Conservation (phyloP, 2,329 filamentous ascomycete species). For the Lasiodiplodia sp. region DNA sequence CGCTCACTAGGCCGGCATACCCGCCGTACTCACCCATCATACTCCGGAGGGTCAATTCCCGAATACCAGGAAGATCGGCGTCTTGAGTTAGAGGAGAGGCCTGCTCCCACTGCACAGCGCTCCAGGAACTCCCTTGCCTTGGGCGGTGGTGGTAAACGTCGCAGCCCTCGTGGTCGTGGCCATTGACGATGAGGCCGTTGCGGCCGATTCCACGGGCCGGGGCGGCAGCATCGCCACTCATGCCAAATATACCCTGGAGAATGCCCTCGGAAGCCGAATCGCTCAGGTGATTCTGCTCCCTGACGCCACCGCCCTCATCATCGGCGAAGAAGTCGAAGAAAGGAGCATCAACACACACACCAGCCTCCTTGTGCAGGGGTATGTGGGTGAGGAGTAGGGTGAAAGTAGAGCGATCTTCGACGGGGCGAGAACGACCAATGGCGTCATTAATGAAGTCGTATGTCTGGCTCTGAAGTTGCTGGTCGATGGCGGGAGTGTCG, state of each 20-base stretch:
- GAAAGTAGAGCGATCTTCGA: constrained; percentile 69
- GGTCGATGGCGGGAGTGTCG: constrained; percentile 77
- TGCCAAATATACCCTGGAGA: constrained; percentile 84
- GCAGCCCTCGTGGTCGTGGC: constrained; percentile 95
- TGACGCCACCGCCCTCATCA: constrained; percentile 72
- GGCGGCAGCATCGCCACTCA: constrained; percentile 68
- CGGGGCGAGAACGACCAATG: constrained; percentile 66
- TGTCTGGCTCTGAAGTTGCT: constrained; percentile 74
- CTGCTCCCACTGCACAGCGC: constrained; percentile 31
- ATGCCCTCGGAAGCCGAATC: constrained; percentile 71
- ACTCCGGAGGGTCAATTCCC: constrained; percentile 91
- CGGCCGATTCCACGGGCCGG: constrained; percentile 70
- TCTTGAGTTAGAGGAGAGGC: constrained; percentile 29
- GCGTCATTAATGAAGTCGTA: constrained; percentile 78
- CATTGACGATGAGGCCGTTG: constrained; percentile 82
- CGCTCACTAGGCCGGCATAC: constrained; percentile 84
- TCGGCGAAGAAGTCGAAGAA: constrained; percentile 79
- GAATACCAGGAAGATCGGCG: constrained; percentile 65
- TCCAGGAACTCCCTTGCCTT: constrained; percentile 23
- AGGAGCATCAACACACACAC: constrained; percentile 83
- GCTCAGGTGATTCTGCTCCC: constrained; percentile 91
- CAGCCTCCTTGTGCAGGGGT: constrained; percentile 82
- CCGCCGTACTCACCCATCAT: constrained; percentile 99
- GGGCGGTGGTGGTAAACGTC: constrained; percentile 78
- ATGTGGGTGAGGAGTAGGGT: constrained; percentile 92